These are phyloP conservation scores for Kodamaea plutei DNA, from an alignment of 1,139 yeast genomes.

Conservation along the genomic window DNA sequence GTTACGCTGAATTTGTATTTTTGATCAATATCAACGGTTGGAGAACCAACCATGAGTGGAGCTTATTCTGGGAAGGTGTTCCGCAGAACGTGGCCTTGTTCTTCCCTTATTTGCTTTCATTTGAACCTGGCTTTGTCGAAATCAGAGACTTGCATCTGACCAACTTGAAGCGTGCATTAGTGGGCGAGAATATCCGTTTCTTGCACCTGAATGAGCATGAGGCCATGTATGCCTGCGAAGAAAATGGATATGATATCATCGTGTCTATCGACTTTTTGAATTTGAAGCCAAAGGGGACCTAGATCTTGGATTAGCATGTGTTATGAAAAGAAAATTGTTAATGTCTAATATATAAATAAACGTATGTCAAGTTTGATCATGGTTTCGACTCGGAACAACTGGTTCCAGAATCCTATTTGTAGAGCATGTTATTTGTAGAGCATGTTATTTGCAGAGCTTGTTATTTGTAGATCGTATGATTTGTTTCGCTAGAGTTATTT, in stretches of 20 bases:
- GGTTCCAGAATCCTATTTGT: too few species aligned
- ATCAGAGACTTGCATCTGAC: constrained; percentile 88
- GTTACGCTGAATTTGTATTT: constrained; percentile 90
- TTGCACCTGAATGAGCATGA: constrained; percentile 90
- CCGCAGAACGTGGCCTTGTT: constrained; percentile 91
- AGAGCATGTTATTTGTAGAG: too few species aligned
- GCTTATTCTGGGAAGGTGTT: constrained; percentile 93
- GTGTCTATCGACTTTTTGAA: constrained; percentile 82
- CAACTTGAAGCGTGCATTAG: constrained; percentile 77
- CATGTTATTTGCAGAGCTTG: too few species aligned
- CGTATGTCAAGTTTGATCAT: too few species aligned
- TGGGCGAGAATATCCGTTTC: constrained; percentile 90
- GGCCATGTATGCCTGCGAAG: constrained; percentile 90
- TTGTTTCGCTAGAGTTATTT: too few species aligned
- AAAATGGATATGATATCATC: constrained; percentile 84
- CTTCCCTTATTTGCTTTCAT: constrained; percentile 89
- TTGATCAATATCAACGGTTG: constrained; percentile 94
- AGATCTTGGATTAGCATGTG: too few species aligned
- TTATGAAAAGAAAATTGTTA: too few species aligned
- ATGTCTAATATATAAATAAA: too few species aligned
- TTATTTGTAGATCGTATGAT: too few species aligned
- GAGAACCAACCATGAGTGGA: constrained; percentile 93
- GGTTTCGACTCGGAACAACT: too few species aligned
- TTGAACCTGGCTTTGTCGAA: constrained; percentile 87
- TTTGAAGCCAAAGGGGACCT: constrained; percentile 32